A percentile compares a stretch with the other conserved stretches of the same genome.
phyloP scores from a whole-genome alignment of 768 basidiomycete species.

The Pholiota molesta region DNA sequence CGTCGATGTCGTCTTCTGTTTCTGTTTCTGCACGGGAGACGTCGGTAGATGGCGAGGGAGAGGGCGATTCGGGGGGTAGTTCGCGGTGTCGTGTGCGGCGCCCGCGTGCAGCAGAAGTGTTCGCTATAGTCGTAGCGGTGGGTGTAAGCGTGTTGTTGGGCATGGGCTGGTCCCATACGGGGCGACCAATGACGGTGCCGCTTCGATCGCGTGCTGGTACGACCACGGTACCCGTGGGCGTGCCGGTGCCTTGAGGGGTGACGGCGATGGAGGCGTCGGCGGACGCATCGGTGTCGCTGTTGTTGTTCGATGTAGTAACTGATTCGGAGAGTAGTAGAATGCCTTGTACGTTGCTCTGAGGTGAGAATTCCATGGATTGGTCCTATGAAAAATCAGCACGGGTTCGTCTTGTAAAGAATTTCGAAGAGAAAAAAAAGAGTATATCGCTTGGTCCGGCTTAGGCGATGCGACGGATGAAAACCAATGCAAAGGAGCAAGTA shows the following conservation, averaged over 20 bases:
- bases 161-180: conserved; percentile 54
- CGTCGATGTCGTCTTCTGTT: conserved; percentile 64
- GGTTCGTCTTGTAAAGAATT: no score
- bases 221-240: conserved; percentile 64
- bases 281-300: conserved; percentile 63
- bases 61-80: conserved; percentile 39
- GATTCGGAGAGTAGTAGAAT: conserved; percentile 23
- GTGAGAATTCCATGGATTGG: conserved; percentile 32
- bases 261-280: conserved; percentile 62
- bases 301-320: conserved; percentile 30
- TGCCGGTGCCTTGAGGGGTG: conserved; percentile 61
- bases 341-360: conserved; percentile 9
- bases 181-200: conserved; percentile 73
- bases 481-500: no score
- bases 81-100: conserved; percentile 30
- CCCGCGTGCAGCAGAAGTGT: conserved; percentile 17
- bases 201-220: conserved; percentile 68
- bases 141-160: conserved; percentile 10
- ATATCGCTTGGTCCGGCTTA: no score
- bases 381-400: conserved; percentile 21
- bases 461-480: no score
- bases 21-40: conserved; percentile 73
- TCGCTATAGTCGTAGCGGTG: conserved; percentile 7
- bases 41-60: conserved; percentile 41
- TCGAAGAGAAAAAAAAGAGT: no score